Percentiles rank a stretch among this genome's conserved stretches.
These are phyloP conservation scores for Reutealis trisperma DNA, from an alignment of 345 rosid genomes.

Conservation along the genomic window DNA sequence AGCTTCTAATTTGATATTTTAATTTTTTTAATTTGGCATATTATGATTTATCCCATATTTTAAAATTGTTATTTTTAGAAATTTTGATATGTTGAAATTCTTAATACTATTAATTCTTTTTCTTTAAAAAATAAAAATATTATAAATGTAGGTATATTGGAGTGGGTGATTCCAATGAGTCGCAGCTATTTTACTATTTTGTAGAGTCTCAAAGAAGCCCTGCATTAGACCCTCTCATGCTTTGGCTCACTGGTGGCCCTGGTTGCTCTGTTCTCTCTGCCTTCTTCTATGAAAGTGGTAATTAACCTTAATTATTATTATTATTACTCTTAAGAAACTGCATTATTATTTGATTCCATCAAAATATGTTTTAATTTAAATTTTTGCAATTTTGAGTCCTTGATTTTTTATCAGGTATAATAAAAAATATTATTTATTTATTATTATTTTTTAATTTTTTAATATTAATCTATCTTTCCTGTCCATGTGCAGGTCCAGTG, in stretches of 20 bases:
- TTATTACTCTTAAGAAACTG: too few species aligned
- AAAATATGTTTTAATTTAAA: too few species aligned
- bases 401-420: too few species aligned
- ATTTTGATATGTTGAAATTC: too few species aligned
- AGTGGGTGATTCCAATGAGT: conserved; percentile 7
- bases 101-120: too few species aligned
- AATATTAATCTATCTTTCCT: not conserved
- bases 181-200: conserved; percentile 11
- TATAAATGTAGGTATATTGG: conserved; percentile 1
- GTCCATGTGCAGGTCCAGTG: conserved; percentile 1
- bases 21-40: too few species aligned
- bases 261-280: conserved; percentile 21
- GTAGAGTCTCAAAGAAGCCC: conserved; percentile 15
- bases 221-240: conserved; percentile 5
- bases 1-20: too few species aligned
- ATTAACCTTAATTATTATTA: not conserved
- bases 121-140: not conserved
- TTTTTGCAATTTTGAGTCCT: too few species aligned
- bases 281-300: conserved; percentile 16
- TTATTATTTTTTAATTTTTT: not conserved
- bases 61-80: too few species aligned
- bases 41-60: too few species aligned
- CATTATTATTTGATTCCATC: too few species aligned
- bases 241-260: conserved; percentile 21
- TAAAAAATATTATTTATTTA: too few species aligned